These are phyloP conservation scores for Polyporus tsugae DNA, from an alignment of 1,284 basidiomycete genomes.

Conservation along the genomic window DNA sequence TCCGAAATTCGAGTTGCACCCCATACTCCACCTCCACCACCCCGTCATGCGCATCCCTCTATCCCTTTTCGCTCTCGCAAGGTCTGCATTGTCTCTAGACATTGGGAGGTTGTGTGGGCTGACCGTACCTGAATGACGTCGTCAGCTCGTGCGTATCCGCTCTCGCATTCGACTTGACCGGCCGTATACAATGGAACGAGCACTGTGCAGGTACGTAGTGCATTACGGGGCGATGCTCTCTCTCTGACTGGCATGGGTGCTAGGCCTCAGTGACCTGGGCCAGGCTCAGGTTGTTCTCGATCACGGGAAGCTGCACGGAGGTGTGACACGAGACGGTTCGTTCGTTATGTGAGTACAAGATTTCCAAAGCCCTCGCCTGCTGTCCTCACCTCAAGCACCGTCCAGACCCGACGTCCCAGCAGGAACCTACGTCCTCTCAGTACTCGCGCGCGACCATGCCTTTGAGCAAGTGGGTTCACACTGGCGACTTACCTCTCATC, in stretches of 20 bases:
- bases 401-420: slow-evolving; percentile 67
- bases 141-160: slow-evolving; percentile 42
- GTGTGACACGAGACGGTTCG: slow-evolving; percentile 62
- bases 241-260: background rate
- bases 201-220: slow-evolving; percentile 61
- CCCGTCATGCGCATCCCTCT: slow-evolving; percentile 37
- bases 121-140: background rate
- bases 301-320: slow-evolving; percentile 58
- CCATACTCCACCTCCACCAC: slow-evolving; percentile 22
- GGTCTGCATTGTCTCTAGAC: slow-evolving; percentile 22
- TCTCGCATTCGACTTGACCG: slow-evolving; percentile 60
- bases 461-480: slow-evolving; percentile 69
- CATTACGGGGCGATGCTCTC: background rate
- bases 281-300: slow-evolving; percentile 69
- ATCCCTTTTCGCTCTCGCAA: slow-evolving; percentile 35
- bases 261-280: slow-evolving; percentile 56
- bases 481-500: background rate
- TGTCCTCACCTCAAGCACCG: background rate
- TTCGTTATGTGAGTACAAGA: slow-evolving; percentile 66
- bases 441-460: slow-evolving; percentile 66
- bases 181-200: slow-evolving; percentile 71
- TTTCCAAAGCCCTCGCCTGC: background rate
- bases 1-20: background rate
- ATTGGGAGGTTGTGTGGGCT: background rate
- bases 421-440: slow-evolving; percentile 74